Conservation (phyloP, 805 yeast species). For the Saturnispora gosingensis region DNA sequence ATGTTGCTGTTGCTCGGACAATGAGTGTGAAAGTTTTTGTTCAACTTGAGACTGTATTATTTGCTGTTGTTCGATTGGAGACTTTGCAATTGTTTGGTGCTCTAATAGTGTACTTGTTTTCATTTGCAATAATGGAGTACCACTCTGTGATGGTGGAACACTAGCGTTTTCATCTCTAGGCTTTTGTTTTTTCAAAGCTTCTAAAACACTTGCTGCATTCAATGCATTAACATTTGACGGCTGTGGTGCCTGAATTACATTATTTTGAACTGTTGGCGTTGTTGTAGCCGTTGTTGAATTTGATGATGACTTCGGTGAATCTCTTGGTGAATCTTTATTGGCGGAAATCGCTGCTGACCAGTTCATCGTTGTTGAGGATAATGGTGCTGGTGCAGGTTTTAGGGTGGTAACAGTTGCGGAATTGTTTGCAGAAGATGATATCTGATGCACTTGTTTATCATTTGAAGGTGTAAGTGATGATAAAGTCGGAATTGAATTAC, state of each 20-base stretch:
- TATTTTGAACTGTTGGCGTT: neutral
- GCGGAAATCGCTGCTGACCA: constrained; percentile 29
- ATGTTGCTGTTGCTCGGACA: neutral
- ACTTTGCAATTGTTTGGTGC: neutral
- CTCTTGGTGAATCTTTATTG: constrained; percentile 9
- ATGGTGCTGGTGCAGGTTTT: constrained; percentile 30
- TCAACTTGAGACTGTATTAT: neutral
- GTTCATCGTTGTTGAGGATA: constrained; percentile 24
- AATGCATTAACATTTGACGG: constrained; percentile 24
- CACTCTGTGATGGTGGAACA: constrained; percentile 3
- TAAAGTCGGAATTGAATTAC: constrained; percentile 1
- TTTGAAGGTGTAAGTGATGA: neutral
- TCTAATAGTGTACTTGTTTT: neutral
- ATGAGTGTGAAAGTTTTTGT: neutral
- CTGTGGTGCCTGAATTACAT: neutral
- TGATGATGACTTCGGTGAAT: neutral
- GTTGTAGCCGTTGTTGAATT: neutral
- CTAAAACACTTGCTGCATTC: constrained; percentile 31
- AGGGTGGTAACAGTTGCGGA: constrained; percentile 22
- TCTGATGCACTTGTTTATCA: constrained; percentile 14
- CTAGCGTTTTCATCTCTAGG: constrained; percentile 19
- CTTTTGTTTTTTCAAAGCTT: constrained; percentile 28
- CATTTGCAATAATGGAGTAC: neutral
- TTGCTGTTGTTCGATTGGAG: neutral
- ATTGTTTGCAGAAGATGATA: constrained; percentile 12